phyloP scores from a whole-genome alignment of 805 yeast genomes.

The Tanozyma kutaoensis region DNA sequence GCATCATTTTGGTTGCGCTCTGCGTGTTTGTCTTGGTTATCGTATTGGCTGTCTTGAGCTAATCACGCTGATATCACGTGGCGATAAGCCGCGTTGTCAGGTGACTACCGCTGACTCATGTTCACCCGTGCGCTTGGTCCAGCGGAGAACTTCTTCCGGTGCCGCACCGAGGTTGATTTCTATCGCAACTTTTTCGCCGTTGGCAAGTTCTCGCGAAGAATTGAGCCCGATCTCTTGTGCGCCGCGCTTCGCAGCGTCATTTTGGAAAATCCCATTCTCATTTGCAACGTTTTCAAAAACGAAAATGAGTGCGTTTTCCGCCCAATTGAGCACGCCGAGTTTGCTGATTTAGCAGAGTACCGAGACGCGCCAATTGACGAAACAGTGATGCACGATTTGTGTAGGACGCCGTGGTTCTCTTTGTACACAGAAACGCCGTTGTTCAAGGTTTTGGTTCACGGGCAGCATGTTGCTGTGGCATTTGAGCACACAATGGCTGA shows the following conservation, averaged over 20 bases:
- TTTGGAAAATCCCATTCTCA: conserved; percentile 19
- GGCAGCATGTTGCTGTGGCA: conserved; percentile 9
- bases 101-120: no score
- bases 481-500: conserved; percentile 28
- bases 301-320: conserved; percentile 6
- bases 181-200: conserved; percentile 21
- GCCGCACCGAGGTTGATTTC: conserved; percentile 14
- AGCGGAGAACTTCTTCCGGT: conserved; percentile 21
- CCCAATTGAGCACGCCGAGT: conserved; percentile 10
- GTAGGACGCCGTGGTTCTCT: conserved; percentile 6
- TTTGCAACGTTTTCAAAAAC: conserved; percentile 16
- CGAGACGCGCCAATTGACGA: not conserved
- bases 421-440: conserved; percentile 13
- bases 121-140: conserved; percentile 16
- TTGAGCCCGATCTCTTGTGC: conserved; percentile 7
- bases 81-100: no score
- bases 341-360: conserved; percentile 13
- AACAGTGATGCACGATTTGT: conserved; percentile 1
- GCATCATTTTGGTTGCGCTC: conserved; percentile 47
- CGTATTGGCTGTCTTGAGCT: conserved; percentile 33
- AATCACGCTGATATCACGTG: no score
- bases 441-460: conserved; percentile 14
- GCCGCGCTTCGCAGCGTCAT: conserved; percentile 17
- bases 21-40: conserved; percentile 44
- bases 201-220: conserved; percentile 13